A percentile compares a stretch with the other conserved stretches of the same genome.
Evolutionary conservation across 495 filamentous ascomycete genomes (phyloP).

Genomic region (Lophium mytilinum): DNA sequence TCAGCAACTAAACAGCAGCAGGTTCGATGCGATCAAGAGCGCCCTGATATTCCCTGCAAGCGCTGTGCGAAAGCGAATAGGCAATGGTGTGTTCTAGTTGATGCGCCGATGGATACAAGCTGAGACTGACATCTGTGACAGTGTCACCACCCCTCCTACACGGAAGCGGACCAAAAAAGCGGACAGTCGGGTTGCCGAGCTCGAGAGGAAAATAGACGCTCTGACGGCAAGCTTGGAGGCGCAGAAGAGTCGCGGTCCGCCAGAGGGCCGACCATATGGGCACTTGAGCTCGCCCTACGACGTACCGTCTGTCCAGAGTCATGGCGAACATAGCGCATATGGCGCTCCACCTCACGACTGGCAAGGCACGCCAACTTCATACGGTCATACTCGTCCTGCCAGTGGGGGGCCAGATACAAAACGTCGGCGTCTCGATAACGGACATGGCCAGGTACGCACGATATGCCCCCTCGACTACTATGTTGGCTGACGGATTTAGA

Average conservation of each 20-base stretch:
- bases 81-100: constrained; percentile 40
- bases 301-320: background rate
- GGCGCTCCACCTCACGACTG: background rate
- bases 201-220: constrained; percentile 91
- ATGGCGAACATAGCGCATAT: constrained; percentile 2
- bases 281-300: background rate
- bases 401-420: constrained; percentile 15
- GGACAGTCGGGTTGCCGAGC: constrained; percentile 81
- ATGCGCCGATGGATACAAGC: background rate
- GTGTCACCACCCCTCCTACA: constrained; percentile 68
- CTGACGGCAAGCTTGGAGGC: constrained; percentile 70
- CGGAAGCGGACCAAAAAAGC: constrained; percentile 90
- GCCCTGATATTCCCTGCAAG: constrained; percentile 61
- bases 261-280: constrained; percentile 15
- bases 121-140: constrained; percentile 1
- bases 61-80: constrained; percentile 79
- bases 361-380: constrained; percentile 6
- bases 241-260: constrained; percentile 23
- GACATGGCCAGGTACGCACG: constrained; percentile 8
- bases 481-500: constrained; percentile 1
- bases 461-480: background rate
- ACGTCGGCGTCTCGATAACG: constrained; percentile 8
- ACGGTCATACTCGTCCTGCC: constrained; percentile 6
- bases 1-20: constrained; percentile 2
- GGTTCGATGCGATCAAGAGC: constrained; percentile 78